phyloP scores from a whole-genome alignment of 208 protist genomes.

The Leishmania major region DNA sequence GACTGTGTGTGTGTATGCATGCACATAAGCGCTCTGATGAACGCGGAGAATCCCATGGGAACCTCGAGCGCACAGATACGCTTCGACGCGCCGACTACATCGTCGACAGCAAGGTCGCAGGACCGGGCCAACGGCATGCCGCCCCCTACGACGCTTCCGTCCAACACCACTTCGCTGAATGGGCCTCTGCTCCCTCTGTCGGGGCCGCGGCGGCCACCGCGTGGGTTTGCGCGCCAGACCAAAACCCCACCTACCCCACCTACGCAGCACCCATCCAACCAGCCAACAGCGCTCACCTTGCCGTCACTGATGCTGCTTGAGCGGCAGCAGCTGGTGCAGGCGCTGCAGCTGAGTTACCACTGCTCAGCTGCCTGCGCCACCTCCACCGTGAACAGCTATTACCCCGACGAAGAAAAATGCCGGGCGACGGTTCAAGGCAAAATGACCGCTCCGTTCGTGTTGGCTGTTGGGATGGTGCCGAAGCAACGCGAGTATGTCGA shows the following conservation, averaged over 20 bases:
- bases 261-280: background rate
- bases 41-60: background rate
- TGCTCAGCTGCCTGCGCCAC: constrained; percentile 33
- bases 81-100: background rate
- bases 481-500: constrained; percentile 46
- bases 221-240: background rate
- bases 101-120: background rate
- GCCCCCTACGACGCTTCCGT: background rate
- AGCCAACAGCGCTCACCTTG: background rate
- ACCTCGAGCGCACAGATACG: background rate
- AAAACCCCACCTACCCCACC: background rate
- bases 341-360: constrained; percentile 19
- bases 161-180: background rate
- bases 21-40: background rate
- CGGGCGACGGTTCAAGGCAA: constrained; percentile 33
- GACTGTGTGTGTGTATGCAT: background rate
- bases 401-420: constrained; percentile 26
- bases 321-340: background rate
- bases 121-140: background rate
- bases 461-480: constrained; percentile 50
- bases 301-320: background rate
- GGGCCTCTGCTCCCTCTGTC: background rate
- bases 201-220: background rate
- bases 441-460: constrained; percentile 38
- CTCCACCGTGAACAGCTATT: constrained; percentile 34